Base-by-base conservation (phyloP, 345 rosid genomes). In the Eucalyptus paniculata region DNA sequence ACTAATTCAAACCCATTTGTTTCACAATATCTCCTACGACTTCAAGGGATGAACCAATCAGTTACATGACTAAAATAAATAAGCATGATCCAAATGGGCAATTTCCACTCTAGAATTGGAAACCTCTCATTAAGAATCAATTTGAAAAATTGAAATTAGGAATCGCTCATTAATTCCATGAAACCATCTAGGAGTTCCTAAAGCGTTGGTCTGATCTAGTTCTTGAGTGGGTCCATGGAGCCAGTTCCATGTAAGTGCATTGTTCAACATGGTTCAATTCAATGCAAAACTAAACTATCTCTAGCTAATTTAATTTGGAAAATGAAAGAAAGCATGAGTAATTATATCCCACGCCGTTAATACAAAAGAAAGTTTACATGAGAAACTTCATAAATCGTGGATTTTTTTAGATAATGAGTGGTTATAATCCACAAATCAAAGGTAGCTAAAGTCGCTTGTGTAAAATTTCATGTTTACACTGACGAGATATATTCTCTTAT, bases 141-240 rank as follows among this genome's bases (percentile, higher is more conserved):
- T 62, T 62, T 13, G 3, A 62, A 62, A 62, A 62, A 13, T 28
- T 28, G 8, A 14, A 62, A 62, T 3, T 12, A 14, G 34, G 8
- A 28, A 62, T 13, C 4, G 5, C 18, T 53, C 8, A 13, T 62
- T 62, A 30, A 14, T 62, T 62, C 8, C 17, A 62, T 13, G 69
- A 32, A 62, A 28, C 69, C 62, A 24, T 26, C 62, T 56, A 56
- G 6, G 62, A 56, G 5, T 50, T 50, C 51, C 30, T 11, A 3
- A 56, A 56, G 5, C 3, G 0, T 56, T 1, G 3, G 13, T 56
- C 6, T 2, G 3, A 13, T 56, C 6, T 9, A 26, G 62, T 56
- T 56, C 14, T 26, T 56, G 13, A 23, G 30, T 24, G 30, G 13
- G 30, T 62, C 34, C 9, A 62, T 30, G 18, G 8, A 62, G 24